Evolutionary conservation across 106 monocot genomes (phyloP), one percentile per base, ranked within the genome.

Genomic region (Narthecium ossifragum): DNA sequence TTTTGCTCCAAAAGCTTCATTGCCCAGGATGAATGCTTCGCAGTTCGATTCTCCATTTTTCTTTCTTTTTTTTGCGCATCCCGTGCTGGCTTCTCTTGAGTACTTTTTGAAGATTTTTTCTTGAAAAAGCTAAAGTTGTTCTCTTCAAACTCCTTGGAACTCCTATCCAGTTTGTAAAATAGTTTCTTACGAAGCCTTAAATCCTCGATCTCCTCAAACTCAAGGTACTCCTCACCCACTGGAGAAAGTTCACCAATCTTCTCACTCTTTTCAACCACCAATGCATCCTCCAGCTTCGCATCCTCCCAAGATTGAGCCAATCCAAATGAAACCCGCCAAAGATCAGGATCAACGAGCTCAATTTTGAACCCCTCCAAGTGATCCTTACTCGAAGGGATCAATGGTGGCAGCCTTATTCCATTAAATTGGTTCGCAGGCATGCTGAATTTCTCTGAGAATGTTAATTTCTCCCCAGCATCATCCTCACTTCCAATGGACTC

Each of bases 141-240:
- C 78, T 91, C 85, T 34, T 91, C 90, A 31, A 63, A 76, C 50
- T 91, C 90, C 68, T 65, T 85, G n/a, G 85, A 91, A 20, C 60
- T 63, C 46, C 57, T 73, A 37, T 91, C 90, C 57, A 91, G 46
- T 58, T 91, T 91, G 69, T 85, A 91, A 65, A 82, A 79, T 12
- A 91, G 56, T 60, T 77, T 76, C 62, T 73, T 76, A 14, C 61
- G 75, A 32, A 82, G 9, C 69, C 82, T 75, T 52, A 91, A 34
- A 17, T 85, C 82, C 30, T 91, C 85, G 36, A 91, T 81, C 63
- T 73, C 78, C 46, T 91, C 79, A 8, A 80, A 71, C 48, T 76
- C 85, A 46, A 34, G 18, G 34, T 34, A 40, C 13, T 56, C 46
- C 2, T 28, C 62, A 20, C 24, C 56, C 29, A 45, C 28, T 10